Evolutionary conservation across 2,329 filamentous ascomycete genomes (phyloP).

Genomic region (Tolypocladium ophioglossoides): DNA sequence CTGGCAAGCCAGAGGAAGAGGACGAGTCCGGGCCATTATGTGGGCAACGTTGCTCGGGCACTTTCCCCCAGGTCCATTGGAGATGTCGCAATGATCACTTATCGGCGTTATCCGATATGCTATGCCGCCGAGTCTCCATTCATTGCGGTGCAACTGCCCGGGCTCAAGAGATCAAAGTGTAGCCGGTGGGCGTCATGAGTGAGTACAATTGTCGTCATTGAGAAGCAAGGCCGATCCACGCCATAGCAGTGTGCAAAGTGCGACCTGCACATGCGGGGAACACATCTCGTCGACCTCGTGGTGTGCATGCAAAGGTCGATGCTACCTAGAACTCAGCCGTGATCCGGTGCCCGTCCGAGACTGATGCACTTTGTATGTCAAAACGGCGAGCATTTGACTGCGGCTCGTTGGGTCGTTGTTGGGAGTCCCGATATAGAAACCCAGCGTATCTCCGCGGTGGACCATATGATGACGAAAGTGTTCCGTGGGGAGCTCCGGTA

Average conservation of each 20-base stretch:
- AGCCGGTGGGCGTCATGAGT: neutral
- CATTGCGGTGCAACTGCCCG: no score
- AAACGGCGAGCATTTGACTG: neutral
- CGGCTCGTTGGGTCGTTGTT: neutral
- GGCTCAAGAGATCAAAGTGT: neutral
- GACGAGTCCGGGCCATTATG: neutral
- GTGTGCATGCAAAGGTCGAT: neutral
- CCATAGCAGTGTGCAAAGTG: neutral
- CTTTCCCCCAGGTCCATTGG: neutral
- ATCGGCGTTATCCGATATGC: neutral
- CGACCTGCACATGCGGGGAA: neutral
- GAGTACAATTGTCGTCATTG: no score
- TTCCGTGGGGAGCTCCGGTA: neutral
- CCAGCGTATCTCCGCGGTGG: neutral
- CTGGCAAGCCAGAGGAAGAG: neutral
- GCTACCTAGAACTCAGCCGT: neutral
- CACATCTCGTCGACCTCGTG: neutral
- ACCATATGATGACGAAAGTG: neutral
- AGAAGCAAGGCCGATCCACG: neutral
- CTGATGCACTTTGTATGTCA: neutral
- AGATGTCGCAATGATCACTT: neutral
- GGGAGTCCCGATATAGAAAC: neutral
- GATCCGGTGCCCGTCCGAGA: neutral
- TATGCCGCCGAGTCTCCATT: neutral
- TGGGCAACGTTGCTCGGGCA: neutral